Percentiles rank a stretch among this genome's conserved stretches.
Evolutionary conservation across 371 early-diverging fungal species (phyloP).

Genomic region (Mucor saturninus): DNA sequence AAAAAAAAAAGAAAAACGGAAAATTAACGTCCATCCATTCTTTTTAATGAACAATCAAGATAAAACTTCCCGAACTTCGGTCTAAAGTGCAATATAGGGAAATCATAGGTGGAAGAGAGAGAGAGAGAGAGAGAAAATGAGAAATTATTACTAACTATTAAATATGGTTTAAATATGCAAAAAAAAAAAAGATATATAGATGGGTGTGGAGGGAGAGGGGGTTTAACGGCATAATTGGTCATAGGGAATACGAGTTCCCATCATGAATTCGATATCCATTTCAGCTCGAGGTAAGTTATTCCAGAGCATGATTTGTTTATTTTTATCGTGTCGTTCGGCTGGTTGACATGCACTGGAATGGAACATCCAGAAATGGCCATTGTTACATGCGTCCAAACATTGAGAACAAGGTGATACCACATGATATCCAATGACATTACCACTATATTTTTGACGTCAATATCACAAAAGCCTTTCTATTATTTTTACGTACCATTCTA

Average conservation of each 20-base stretch:
- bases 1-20: too few species aligned
- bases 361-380: conserved; percentile 99
- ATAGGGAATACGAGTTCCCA: conserved; percentile 26
- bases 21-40: too few species aligned
- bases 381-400: conserved; percentile 92
- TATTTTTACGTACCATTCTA: conserved; percentile 75
- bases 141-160: not conserved
- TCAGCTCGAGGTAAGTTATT: conserved; percentile 59
- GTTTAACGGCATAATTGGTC: conserved; percentile 31
- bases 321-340: conserved; percentile 50
- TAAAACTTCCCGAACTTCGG: too few species aligned
- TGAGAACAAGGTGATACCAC: conserved; percentile 93
- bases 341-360: conserved; percentile 79
- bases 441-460: conserved; percentile 50
- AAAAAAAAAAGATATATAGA: not conserved
- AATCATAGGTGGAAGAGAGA: not conserved
- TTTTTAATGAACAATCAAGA: too few species aligned
- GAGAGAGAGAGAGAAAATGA: not conserved
- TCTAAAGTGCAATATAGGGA: too few species aligned
- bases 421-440: conserved; percentile 95
- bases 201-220: not conserved
- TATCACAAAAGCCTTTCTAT: not conserved
- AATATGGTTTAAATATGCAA: not conserved
- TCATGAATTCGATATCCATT: conserved; percentile 40
- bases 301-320: conserved; percentile 47